Percentiles rank a stretch among this genome's conserved stretches.
Conservation (phyloP, 2,329 filamentous ascomycete genomes). For the Aspergillus sp. region DNA sequence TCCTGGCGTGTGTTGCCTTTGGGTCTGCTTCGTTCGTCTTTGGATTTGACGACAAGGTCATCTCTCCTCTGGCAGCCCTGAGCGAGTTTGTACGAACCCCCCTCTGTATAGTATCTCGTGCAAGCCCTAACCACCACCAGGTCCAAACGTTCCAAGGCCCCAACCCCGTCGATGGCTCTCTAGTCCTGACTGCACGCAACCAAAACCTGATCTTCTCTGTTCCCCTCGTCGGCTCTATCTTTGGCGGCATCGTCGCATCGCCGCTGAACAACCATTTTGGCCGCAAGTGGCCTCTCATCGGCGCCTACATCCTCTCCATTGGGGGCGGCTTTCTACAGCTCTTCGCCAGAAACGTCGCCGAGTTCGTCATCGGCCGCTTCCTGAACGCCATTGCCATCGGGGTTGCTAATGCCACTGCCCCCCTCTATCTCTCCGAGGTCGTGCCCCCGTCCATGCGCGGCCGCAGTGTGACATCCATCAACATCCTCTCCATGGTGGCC, state of each 20-base stretch:
- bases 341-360: slow-evolving; percentile 35
- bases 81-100: slow-evolving; percentile 25
- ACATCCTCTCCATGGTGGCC: slow-evolving; percentile 32
- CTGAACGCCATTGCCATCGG: slow-evolving; percentile 34
- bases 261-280: slow-evolving; percentile 35
- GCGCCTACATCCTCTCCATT: slow-evolving; percentile 33
- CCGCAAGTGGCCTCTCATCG: slow-evolving; percentile 36
- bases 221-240: slow-evolving; percentile 35
- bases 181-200: slow-evolving; percentile 32
- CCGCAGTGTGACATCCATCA: slow-evolving; percentile 30
- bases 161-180: slow-evolving; percentile 22
- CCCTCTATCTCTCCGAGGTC: slow-evolving; percentile 38
- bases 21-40: slow-evolving; percentile 34
- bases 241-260: slow-evolving; percentile 33
- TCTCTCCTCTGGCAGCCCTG: slow-evolving; percentile 32
- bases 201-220: slow-evolving; percentile 37
- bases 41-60: slow-evolving; percentile 35
- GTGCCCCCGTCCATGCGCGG: slow-evolving; percentile 35
- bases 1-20: slow-evolving; percentile 29
- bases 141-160: slow-evolving; percentile 32
- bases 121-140: slow-evolving; percentile 12
- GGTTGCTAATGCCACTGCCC: slow-evolving; percentile 35
- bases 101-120: background rate
- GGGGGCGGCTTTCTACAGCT: slow-evolving; percentile 37
- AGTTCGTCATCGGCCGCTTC: slow-evolving; percentile 35